Evolutionary conservation across 179 eudicot species (phyloP).

Genomic region (Nepenthes alata): DNA sequence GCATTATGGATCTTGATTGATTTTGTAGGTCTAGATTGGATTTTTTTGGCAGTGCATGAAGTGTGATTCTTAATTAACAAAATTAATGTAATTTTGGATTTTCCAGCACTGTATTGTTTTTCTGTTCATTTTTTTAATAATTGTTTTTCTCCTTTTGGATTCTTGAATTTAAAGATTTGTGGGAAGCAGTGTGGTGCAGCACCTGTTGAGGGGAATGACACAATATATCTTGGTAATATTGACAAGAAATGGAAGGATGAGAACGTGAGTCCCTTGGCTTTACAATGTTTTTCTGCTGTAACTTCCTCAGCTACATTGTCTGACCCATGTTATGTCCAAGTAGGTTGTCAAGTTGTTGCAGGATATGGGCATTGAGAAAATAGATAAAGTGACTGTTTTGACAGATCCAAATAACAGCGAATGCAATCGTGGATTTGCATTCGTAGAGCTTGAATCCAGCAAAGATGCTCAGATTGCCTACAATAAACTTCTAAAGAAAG

Average conservation of each 20-base stretch:
- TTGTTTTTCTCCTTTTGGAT: background rate
- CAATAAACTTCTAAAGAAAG: slow-evolving; percentile 46
- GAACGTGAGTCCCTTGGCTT: slow-evolving; percentile 32
- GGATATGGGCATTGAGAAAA: slow-evolving; percentile 38
- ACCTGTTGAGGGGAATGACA: slow-evolving; percentile 58
- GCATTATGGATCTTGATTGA: too few relatives aligned
- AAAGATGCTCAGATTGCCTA: slow-evolving; percentile 49
- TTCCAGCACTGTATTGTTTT: background rate
- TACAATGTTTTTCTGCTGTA: background rate
- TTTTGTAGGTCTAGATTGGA: too few relatives aligned
- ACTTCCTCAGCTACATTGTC: background rate
- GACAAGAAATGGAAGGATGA: slow-evolving; percentile 54
- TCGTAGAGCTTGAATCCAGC: slow-evolving; percentile 51
- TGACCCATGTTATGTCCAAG: slow-evolving; percentile 6
- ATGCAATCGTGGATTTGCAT: slow-evolving; percentile 66
- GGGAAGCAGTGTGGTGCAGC: slow-evolving; percentile 46
- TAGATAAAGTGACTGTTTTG: slow-evolving; percentile 45
- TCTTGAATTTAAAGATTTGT: slow-evolving; percentile 27
- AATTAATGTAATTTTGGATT: background rate
- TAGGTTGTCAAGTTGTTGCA: slow-evolving; percentile 40
- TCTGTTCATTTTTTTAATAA: background rate
- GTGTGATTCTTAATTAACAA: background rate
- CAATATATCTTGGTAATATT: slow-evolving; percentile 52
- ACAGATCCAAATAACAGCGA: slow-evolving; percentile 39
- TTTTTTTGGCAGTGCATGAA: background rate